Evolutionary conservation across 768 basidiomycete genomes (phyloP), one percentile per base, ranked within the genome.

Genomic region (Leucosporidium scottii): DNA sequence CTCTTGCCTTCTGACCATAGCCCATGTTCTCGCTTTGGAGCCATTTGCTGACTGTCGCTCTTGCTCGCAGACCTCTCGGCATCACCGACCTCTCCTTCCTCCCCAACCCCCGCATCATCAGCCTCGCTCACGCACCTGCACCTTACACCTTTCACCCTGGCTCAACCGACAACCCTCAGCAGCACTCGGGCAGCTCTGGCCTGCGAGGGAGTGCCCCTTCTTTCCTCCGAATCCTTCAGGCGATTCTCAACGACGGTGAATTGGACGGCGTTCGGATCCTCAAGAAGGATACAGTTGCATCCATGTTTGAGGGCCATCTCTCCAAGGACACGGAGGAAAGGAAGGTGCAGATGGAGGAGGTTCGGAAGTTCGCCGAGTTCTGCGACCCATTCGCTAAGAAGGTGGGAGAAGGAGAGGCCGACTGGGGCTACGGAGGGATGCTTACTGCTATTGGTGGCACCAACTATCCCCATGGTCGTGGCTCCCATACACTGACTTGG

Each of bases 41-140:
- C 8, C 15, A 2, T 9, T 44, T 44, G 39, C 39, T 44, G 39
- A 10, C 39, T 13, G 7, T 44, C 39, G 2, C 39, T 2, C 15
- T 2, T 13, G 2, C 13, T 15, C 39, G 39, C 56, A 71, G 66
- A 6, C 79, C 78, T 3, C 71, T 75, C 59, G 77, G 73, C 13
- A 70, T 76, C 39, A 69, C 53, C 28, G 71, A 71, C 53, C 62
- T 76, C 27, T 75, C 76, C 0, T 78, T 76, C 63, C 66, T 74
- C 50, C 71, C 73, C 67, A 51, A 60, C 21, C 65, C 70, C 20
- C 65, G 61, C 59, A 50, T 34, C 27, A 68, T 74, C 31, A 60
- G 62, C 48, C 50, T 54, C 18, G 57, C 36, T 0, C 63, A 64
- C 15, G 8, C 39, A 12, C 39, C 39, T 12, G 4, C 28, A 7